Conservation (phyloP, 78 protist species). For the Emiliania huxleyi region DNA sequence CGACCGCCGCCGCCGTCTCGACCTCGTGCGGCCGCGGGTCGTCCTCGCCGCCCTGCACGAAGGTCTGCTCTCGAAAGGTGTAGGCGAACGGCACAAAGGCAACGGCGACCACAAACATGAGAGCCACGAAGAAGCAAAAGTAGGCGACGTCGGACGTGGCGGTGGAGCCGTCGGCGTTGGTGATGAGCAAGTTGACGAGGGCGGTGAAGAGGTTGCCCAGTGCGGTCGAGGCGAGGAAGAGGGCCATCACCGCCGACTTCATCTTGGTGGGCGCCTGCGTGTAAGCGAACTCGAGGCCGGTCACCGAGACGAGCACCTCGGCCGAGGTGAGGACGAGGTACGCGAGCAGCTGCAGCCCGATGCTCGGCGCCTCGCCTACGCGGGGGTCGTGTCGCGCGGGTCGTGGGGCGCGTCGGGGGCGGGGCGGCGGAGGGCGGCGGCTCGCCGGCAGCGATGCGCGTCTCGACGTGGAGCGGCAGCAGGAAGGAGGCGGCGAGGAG, state of each 20-base stretch:
- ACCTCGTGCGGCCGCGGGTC: no score
- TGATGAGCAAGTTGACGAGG: neutral
- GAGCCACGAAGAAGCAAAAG: neutral
- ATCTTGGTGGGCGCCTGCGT: slow-evolving; percentile 70
- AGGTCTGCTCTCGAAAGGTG: no score
- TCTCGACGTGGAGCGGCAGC: neutral
- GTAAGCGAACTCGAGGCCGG: slow-evolving; percentile 76
- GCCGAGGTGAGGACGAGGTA: neutral
- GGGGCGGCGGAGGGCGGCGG: no score
- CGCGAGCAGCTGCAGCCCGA: neutral
- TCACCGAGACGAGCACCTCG: slow-evolving; percentile 35
- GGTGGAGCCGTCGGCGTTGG: neutral
- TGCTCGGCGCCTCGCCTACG: no score
- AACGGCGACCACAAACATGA: neutral
- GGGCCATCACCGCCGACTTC: slow-evolving; percentile 55
- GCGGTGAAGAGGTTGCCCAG: neutral
- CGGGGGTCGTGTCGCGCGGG: no score
- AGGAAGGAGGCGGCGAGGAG: neutral
- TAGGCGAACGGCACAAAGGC: neutral
- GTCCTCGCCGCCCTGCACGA: no score
- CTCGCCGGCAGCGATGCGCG: neutral
- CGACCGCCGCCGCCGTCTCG: no score
- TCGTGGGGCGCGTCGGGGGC: no score
- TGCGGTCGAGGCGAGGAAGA: neutral
- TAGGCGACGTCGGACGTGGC: neutral